phyloP scores from a whole-genome alignment of 208 protist genomes.

The Trypanosoma grayi region DNA sequence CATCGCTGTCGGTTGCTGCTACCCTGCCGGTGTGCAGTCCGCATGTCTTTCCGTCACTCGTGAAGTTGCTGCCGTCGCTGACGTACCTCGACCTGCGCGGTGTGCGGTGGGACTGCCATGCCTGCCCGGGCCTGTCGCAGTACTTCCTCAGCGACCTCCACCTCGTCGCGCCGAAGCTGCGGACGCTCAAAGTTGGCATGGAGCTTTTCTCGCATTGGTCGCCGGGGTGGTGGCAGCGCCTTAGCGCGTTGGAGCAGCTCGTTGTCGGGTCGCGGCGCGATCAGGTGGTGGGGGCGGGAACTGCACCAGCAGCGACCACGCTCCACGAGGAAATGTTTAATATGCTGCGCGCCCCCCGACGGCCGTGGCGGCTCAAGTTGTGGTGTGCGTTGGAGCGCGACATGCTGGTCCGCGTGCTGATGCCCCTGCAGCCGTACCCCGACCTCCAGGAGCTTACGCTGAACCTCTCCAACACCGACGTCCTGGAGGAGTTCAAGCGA shows the following conservation, averaged over 20 bases:
- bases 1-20: slow-evolving; percentile 17
- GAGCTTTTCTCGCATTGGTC: slow-evolving; percentile 57
- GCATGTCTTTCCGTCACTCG: slow-evolving; percentile 36
- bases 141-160: slow-evolving; percentile 76
- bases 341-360: slow-evolving; percentile 36
- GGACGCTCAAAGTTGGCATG: slow-evolving; percentile 60
- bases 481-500: slow-evolving; percentile 25
- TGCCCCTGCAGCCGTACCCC: slow-evolving; percentile 27
- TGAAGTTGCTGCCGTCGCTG: slow-evolving; percentile 41
- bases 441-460: slow-evolving; percentile 64
- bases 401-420: slow-evolving; percentile 38
- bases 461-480: slow-evolving; percentile 44
- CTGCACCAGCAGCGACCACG: slow-evolving; percentile 5
- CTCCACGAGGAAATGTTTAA: slow-evolving; percentile 55
- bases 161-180: slow-evolving; percentile 47
- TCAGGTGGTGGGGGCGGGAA: slow-evolving; percentile 8
- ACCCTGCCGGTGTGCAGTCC: slow-evolving; percentile 23
- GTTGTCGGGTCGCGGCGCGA: slow-evolving; percentile 54
- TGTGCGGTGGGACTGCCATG: slow-evolving; percentile 42
- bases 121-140: slow-evolving; percentile 11
- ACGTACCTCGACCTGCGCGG: slow-evolving; percentile 67
- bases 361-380: slow-evolving; percentile 65
- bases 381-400: slow-evolving; percentile 52
- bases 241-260: slow-evolving; percentile 39
- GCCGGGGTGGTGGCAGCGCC: slow-evolving; percentile 73